Evolutionary conservation across 345 rosid genomes (phyloP).

Genomic region (Gynandropsis gynandra): DNA sequence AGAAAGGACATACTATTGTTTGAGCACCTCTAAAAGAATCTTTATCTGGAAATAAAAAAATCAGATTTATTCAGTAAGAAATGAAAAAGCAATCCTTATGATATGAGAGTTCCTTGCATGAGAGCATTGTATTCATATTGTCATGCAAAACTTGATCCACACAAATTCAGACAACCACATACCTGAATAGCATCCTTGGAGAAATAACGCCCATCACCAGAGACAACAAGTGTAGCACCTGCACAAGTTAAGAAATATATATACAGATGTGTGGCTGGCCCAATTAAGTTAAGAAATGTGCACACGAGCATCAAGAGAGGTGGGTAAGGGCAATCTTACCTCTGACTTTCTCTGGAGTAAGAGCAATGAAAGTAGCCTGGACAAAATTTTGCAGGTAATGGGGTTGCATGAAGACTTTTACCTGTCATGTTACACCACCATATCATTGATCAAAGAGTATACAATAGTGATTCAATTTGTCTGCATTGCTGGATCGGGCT

Average conservation of each 20-base stretch:
- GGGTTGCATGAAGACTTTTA: conserved; percentile 83
- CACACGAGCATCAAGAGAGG: conserved; percentile 5
- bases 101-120: neutral
- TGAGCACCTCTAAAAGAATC: neutral
- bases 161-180: neutral
- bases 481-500: no score
- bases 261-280: neutral
- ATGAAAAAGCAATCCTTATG: neutral
- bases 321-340: conserved; percentile 32
- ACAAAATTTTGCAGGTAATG: conserved; percentile 84
- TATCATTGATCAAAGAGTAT: neutral
- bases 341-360: conserved; percentile 63
- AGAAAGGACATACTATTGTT: conserved; percentile 9
- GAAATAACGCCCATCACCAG: conserved; percentile 98
- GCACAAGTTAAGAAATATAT: conserved; percentile 18
- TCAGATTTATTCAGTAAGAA: neutral
- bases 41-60: conserved; percentile 6
- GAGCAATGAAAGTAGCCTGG: conserved; percentile 85
- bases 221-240: conserved; percentile 97
- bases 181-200: conserved; percentile 98
- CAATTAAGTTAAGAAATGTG: neutral
- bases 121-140: neutral
- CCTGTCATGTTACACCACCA: conserved; percentile 38
- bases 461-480: no score
- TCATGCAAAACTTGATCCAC: no score